Evolutionary conservation across 1,284 basidiomycete species (phyloP).

Genomic region (Athelia psychrophila): DNA sequence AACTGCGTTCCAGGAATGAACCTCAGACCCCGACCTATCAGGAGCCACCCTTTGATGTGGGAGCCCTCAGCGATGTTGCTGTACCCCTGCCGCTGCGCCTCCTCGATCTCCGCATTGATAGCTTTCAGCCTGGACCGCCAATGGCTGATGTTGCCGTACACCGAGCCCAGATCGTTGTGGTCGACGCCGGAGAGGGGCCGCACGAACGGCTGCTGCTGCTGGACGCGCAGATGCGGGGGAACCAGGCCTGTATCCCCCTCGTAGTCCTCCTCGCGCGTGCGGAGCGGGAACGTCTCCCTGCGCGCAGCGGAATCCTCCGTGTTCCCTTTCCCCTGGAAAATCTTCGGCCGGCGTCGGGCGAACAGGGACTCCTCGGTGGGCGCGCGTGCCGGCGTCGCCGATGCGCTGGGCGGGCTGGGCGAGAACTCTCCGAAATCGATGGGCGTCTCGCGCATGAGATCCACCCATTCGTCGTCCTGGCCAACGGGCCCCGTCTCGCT

Average conservation of each 20-base stretch:
- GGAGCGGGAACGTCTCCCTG: conserved; percentile 65
- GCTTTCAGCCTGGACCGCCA: conserved; percentile 68
- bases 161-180: conserved; percentile 57
- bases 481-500: conserved; percentile 13
- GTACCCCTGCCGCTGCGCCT: conserved; percentile 62
- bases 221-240: conserved; percentile 66
- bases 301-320: conserved; percentile 32
- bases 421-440: conserved; percentile 37
- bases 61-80: conserved; percentile 68
- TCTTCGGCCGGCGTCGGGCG: conserved; percentile 1
- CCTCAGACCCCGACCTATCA: conserved; percentile 67
- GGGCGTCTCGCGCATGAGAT: conserved; percentile 36
- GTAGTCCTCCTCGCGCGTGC: conserved; percentile 17
- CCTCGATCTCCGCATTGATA: conserved; percentile 68
- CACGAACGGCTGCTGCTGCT: conserved; percentile 68
- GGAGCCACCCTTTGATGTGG: conserved; percentile 70
- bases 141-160: conserved; percentile 65
- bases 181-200: conserved; percentile 67
- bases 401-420: conserved; percentile 14
- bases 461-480: conserved; percentile 49
- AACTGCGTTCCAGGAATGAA: conserved; percentile 62
- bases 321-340: conserved; percentile 18
- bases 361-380: neutral
- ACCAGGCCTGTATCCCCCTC: conserved; percentile 36
- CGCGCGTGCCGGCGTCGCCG: neutral